Evolutionary conservation across 768 basidiomycete species (phyloP).

Genomic region (Hericium coralloides): DNA sequence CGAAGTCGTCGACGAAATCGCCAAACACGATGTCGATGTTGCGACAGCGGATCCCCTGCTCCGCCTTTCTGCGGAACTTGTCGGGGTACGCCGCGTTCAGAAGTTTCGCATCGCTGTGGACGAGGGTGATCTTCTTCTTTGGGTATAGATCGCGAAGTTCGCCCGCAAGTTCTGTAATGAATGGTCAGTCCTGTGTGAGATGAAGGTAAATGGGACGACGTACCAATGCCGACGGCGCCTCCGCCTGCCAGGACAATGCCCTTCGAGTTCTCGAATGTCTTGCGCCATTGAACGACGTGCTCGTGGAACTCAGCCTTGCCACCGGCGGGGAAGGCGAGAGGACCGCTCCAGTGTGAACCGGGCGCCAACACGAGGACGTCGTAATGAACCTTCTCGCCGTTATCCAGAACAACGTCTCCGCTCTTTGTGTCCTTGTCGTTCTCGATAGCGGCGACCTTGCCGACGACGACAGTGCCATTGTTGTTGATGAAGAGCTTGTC

Average conservation of each 20-base stretch:
- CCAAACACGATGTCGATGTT: constrained; percentile 43
- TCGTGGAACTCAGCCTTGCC: constrained; percentile 12
- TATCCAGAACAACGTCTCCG: constrained; percentile 4
- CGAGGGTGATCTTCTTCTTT: constrained; percentile 46
- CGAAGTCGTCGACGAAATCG: constrained; percentile 41
- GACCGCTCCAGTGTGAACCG: constrained; percentile 8
- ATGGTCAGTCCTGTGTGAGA: constrained; percentile 1
- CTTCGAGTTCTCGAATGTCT: constrained; percentile 21
- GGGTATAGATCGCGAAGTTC: constrained; percentile 36
- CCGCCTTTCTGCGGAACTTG: constrained; percentile 41
- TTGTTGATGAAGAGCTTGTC: constrained; percentile 39
- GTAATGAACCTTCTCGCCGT: constrained; percentile 8
- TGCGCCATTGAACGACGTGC: constrained; percentile 21
- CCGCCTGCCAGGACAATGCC: constrained; percentile 28
- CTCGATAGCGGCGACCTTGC: constrained; percentile 31
- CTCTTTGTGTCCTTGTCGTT: constrained; percentile 14
- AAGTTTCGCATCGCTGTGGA: constrained; percentile 45
- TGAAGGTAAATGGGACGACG: constrained; percentile 1
- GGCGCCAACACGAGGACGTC: constrained; percentile 12
- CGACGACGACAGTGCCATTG: constrained; percentile 32
- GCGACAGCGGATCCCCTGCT: constrained; percentile 30
- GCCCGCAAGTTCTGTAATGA: constrained; percentile 31
- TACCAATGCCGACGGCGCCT: constrained; percentile 35
- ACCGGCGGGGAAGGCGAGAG: constrained; percentile 32
- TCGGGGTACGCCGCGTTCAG: constrained; percentile 48